phyloP scores from a whole-genome alignment of 768 basidiomycete species.

The Rhizopogon vesiculosus region DNA sequence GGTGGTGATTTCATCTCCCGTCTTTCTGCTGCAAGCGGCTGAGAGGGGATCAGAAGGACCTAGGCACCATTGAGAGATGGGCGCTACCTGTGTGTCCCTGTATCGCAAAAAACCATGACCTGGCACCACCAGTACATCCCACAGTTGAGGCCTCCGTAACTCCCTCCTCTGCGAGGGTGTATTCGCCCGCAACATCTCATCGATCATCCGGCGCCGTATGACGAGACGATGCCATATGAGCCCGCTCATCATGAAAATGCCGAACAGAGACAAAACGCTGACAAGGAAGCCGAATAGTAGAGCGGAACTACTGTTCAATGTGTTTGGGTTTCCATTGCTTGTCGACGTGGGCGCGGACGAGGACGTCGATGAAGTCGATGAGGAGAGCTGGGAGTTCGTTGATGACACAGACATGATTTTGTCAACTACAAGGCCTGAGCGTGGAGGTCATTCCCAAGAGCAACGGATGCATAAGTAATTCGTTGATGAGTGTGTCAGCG shows the following conservation, averaged over 20 bases:
- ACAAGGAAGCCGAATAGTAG: slow-evolving; percentile 29
- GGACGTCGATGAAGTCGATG: slow-evolving; percentile 2
- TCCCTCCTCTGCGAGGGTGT: neutral
- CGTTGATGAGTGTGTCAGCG: neutral
- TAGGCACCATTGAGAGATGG: slow-evolving; percentile 14
- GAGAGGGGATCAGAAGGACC: neutral
- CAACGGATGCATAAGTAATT: neutral
- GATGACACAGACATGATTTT: slow-evolving; percentile 16
- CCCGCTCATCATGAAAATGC: slow-evolving; percentile 24
- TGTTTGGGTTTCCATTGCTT: neutral
- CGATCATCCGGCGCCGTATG: slow-evolving; percentile 21
- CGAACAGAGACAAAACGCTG: slow-evolving; percentile 25
- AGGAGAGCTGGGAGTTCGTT: slow-evolving; percentile 4
- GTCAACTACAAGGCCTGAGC: neutral
- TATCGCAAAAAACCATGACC: slow-evolving; percentile 7
- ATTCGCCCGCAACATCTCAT: slow-evolving; percentile 10
- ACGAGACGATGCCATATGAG: slow-evolving; percentile 30
- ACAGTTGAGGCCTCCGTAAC: slow-evolving; percentile 15
- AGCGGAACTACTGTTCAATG: slow-evolving; percentile 7
- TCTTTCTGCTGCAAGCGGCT: slow-evolving; percentile 21
- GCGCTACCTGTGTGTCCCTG: slow-evolving; percentile 17
- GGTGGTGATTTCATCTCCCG: neutral
- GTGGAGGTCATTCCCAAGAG: slow-evolving; percentile 11
- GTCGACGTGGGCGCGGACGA: neutral
- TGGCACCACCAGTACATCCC: slow-evolving; percentile 17